Percentiles rank a stretch among this genome's conserved stretches.
These are phyloP conservation scores for Coprinopsis sp. DNA, from an alignment of 768 basidiomycete genomes.

Conservation along the genomic window DNA sequence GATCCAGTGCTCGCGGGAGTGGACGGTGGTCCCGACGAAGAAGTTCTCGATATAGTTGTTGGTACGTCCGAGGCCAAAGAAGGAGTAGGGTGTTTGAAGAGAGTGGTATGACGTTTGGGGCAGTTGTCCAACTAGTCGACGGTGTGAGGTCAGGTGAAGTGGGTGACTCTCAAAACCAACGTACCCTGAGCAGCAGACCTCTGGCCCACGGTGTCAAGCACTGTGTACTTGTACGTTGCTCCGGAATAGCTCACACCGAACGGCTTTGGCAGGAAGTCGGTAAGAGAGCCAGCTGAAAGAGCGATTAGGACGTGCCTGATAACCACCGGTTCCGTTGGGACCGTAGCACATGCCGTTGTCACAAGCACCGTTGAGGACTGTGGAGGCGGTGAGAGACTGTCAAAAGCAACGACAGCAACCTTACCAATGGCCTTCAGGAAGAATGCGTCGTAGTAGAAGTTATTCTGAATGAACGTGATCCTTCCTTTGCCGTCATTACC, in stretches of 20 bases:
- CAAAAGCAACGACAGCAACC: background rate
- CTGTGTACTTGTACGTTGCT: slow-evolving; percentile 95
- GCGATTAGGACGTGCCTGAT: slow-evolving; percentile 56
- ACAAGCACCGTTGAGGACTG: slow-evolving; percentile 93
- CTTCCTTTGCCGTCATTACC: slow-evolving; percentile 60
- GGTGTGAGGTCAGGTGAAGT: slow-evolving; percentile 4
- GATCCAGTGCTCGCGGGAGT: slow-evolving; percentile 68
- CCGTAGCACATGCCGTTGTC: slow-evolving; percentile 72
- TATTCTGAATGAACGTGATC: slow-evolving; percentile 87
- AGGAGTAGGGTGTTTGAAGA: slow-evolving; percentile 87
- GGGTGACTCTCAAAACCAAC: slow-evolving; percentile 9
- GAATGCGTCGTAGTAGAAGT: slow-evolving; percentile 97
- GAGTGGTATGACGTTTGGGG: slow-evolving; percentile 92
- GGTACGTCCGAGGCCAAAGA: slow-evolving; percentile 94
- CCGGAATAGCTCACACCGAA: slow-evolving; percentile 94
- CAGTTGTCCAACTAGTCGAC: slow-evolving; percentile 72
- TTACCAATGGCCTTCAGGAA: slow-evolving; percentile 94
- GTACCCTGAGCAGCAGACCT: slow-evolving; percentile 87
- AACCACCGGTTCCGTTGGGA: slow-evolving; percentile 54
- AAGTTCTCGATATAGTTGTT: slow-evolving; percentile 99
- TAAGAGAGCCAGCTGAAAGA: slow-evolving; percentile 3
- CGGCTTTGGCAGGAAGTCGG: slow-evolving; percentile 47
- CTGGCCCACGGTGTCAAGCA: slow-evolving; percentile 83
- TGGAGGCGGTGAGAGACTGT: background rate
- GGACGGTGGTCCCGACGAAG: slow-evolving; percentile 88